Evolutionary conservation across 148 eudicot genomes (phyloP).

Genomic region (Chenopodium formosanum): DNA sequence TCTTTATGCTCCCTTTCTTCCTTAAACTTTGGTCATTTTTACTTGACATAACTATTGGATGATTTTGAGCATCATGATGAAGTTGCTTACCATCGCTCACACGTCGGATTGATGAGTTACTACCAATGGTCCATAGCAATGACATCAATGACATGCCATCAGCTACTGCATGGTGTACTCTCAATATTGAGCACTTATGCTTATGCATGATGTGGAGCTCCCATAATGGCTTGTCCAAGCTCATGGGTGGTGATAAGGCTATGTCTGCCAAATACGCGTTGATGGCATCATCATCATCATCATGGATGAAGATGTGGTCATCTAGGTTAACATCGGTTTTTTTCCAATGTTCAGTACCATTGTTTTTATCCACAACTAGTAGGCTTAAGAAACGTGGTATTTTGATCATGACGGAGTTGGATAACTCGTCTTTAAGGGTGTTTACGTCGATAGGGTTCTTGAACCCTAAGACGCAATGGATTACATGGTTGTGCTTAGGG

Average conservation of each 20-base stretch:
- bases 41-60: not conserved
- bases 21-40: not conserved
- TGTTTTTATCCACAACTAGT: slow-evolving; percentile 30
- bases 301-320: slow-evolving; percentile 45
- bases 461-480: slow-evolving; percentile 39
- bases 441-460: slow-evolving; percentile 38
- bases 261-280: slow-evolving; percentile 50
- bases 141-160: slow-evolving; percentile 70
- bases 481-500: slow-evolving; percentile 48
- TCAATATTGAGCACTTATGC: slow-evolving; percentile 41
- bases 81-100: not conserved
- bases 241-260: slow-evolving; percentile 49
- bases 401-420: slow-evolving; percentile 38
- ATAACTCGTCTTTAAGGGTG: slow-evolving; percentile 31
- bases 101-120: not conserved
- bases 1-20: not conserved
- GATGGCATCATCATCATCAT: slow-evolving; percentile 22
- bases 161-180: slow-evolving; percentile 67
- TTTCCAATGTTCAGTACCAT: slow-evolving; percentile 52
- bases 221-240: slow-evolving; percentile 63
- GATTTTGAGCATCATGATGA: not conserved
- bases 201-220: slow-evolving; percentile 51
- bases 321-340: slow-evolving; percentile 44
- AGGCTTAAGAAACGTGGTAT: slow-evolving; percentile 67
- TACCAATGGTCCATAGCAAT: slow-evolving; percentile 37